phyloP scores from a whole-genome alignment of 2,329 filamentous ascomycete species.

The Talaromyces sp. region DNA sequence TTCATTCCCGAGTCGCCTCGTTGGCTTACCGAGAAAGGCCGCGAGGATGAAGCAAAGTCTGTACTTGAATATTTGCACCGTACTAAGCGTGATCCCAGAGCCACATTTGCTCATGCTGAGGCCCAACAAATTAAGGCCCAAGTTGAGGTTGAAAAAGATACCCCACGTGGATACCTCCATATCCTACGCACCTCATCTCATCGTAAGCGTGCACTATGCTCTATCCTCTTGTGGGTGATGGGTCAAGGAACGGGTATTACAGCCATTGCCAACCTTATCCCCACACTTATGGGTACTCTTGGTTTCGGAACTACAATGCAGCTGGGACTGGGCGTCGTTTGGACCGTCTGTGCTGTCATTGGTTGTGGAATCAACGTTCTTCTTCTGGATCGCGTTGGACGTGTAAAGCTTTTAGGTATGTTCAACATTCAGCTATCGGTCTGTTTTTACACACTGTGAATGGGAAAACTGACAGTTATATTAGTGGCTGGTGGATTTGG shows the following conservation, averaged over 20 bases:
- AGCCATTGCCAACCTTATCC: neutral
- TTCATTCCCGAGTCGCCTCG: slow-evolving; percentile 2
- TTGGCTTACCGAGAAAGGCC: neutral
- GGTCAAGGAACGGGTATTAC: neutral
- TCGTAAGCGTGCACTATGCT: neutral
- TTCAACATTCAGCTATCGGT: slow-evolving; percentile 18
- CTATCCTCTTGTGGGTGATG: neutral
- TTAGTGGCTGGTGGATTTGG: neutral
- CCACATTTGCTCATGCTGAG: neutral
- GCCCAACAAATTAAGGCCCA: neutral
- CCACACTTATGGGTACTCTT: neutral
- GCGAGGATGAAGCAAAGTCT: neutral
- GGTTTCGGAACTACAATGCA: slow-evolving; percentile 2
- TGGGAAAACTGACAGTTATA: neutral
- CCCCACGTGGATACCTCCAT: neutral
- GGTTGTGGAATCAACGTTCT: neutral
- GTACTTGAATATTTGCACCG: neutral
- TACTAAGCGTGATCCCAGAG: neutral
- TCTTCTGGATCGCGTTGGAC: neutral
- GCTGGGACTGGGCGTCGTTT: neutral
- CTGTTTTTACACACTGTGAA: neutral
- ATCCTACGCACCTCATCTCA: neutral
- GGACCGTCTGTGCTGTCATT: slow-evolving; percentile 1
- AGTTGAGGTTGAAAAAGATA: neutral
- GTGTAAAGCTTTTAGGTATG: neutral